Evolutionary conservation across 768 basidiomycete genomes (phyloP), one percentile per base, ranked within the genome.

Genomic region (Pulveroboletus sp.): DNA sequence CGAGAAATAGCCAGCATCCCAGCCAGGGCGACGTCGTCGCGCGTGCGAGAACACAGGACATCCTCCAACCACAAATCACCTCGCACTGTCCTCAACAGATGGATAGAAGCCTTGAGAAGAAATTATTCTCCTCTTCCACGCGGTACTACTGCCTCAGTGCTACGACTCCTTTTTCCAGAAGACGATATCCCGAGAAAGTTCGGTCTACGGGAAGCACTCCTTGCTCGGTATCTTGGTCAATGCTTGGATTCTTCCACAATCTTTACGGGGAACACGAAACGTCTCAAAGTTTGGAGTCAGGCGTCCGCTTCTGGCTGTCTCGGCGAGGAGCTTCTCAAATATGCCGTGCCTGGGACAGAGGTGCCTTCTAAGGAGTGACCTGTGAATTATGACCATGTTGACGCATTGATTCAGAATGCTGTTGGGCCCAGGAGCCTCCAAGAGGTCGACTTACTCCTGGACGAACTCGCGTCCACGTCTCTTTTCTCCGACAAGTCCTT

Each of bases 151-250:
- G 71, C 75, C 12, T 75, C 76, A 6, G 67, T 90, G 28, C 83
- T 94, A 58, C 79, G 82, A 7, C 67, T 93, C 5, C 70, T 95
- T n/a, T 94, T 93, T 61, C 92, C 93, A 0, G 84, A 93, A 52
- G 82, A 90, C 49, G 89, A 93, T 52, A 58, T 71, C 1, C 67
- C 76, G 14, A 74, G 93, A 21, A 81, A 81, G 64, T 94, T 85
- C 57, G 80, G 81, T 31, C 72, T 93, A 60, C 80, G 86, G 62
- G 90, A 93, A 69, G 69, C 72, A 12, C 75, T 69, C 31, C 73
- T 94, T 17, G 75, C 77, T 1, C 62, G 68, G 10, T 65, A 74
- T 27, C 71, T 94, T 0, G 72, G 73, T 1, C 70, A 80, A 17
- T 73, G 73, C 38, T 72, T 79, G 50, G 75, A 76, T 40, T 58